These are phyloP conservation scores for Diaporthe nobilis DNA, from an alignment of 2,329 filamentous ascomycete genomes.

Conservation along the genomic window DNA sequence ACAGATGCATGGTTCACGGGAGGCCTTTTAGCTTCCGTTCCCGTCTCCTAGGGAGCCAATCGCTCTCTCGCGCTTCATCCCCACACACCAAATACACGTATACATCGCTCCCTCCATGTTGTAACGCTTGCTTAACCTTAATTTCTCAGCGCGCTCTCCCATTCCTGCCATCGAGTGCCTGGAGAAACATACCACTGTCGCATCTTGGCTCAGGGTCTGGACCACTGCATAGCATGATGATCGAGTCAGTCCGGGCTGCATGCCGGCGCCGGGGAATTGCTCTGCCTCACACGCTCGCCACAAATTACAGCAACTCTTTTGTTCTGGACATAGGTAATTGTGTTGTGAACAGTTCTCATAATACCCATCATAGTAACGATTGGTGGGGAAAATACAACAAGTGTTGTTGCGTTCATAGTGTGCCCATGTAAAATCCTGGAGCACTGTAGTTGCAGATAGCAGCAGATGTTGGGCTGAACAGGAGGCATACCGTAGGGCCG, in stretches of 20 bases:
- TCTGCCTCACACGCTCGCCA: background rate
- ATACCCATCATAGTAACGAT: no score
- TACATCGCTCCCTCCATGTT: background rate
- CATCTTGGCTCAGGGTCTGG: background rate
- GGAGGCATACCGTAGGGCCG: background rate
- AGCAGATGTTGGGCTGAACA: background rate
- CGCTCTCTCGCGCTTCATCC: background rate
- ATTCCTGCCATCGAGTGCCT: background rate
- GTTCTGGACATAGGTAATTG: background rate
- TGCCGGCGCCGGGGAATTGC: background rate
- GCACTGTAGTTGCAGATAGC: background rate
- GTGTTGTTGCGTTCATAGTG: background rate
- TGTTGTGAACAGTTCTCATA: no score
- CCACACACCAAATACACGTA: background rate
- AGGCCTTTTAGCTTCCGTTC: constrained; percentile 4
- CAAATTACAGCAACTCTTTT: background rate
- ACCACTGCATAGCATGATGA: constrained; percentile 4
- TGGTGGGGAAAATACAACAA: background rate
- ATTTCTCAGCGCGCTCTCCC: background rate
- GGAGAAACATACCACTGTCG: background rate
- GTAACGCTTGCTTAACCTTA: background rate
- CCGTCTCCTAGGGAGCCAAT: constrained; percentile 15
- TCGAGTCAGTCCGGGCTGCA: background rate
- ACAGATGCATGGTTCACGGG: constrained; percentile 20
- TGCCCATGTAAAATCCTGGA: no score